Evolutionary conservation across 768 basidiomycete genomes (phyloP).

Genomic region (Amanita muscaria): DNA sequence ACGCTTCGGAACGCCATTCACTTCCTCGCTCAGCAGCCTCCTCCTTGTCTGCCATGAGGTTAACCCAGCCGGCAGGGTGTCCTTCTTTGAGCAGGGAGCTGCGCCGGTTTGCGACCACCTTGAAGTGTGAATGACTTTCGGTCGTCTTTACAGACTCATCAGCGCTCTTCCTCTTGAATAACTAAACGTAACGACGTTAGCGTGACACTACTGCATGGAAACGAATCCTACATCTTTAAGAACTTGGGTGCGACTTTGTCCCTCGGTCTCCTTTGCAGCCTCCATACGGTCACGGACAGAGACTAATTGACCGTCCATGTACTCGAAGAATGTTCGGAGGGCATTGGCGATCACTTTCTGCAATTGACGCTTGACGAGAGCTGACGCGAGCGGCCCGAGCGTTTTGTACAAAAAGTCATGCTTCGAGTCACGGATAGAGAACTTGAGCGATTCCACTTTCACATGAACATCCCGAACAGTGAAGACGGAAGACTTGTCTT

Average conservation of each 20-base stretch:
- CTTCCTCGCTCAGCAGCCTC: constrained; percentile 21
- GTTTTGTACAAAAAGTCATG: constrained; percentile 88
- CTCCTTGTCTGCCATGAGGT: constrained; percentile 40
- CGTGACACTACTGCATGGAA: constrained; percentile 1
- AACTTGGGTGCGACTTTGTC: constrained; percentile 32
- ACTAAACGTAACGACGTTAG: constrained; percentile 23
- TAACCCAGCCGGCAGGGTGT: constrained; percentile 66
- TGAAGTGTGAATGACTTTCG: constrained; percentile 53
- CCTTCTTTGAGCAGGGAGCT: constrained; percentile 61
- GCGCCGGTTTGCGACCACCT: constrained; percentile 66
- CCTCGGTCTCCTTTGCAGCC: constrained; percentile 37
- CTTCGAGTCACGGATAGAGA: constrained; percentile 85
- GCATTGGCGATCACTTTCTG: constrained; percentile 49
- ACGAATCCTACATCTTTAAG: constrained; percentile 45
- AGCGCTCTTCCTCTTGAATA: constrained; percentile 46
- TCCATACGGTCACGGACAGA: constrained; percentile 77
- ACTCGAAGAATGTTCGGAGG: constrained; percentile 74
- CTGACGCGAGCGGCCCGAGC: constrained; percentile 67
- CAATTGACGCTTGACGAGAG: constrained; percentile 71
- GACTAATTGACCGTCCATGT: constrained; percentile 83
- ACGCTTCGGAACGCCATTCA: constrained; percentile 39
- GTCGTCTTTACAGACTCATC: constrained; percentile 20
- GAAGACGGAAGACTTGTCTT: constrained; percentile 64
- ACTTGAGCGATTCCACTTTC: constrained; percentile 83
- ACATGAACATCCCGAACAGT: constrained; percentile 62